Base-by-base conservation (phyloP, 2,329 filamentous ascomycete species). In the Monosporascus sp. region DNA sequence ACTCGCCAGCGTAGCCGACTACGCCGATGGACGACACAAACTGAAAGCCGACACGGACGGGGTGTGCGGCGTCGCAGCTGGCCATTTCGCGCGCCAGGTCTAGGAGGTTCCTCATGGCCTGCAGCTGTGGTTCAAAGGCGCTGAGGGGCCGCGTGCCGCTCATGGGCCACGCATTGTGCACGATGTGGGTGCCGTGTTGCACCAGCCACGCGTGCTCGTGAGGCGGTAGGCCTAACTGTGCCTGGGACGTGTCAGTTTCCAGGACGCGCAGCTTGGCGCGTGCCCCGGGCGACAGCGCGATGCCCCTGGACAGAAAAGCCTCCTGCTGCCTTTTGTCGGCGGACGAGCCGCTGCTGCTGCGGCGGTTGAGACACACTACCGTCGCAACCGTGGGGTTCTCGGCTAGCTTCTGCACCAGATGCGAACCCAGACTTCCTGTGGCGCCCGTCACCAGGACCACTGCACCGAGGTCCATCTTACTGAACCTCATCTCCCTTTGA, bases 281-380 rank as follows among this genome's bases (percentile, higher is more conserved):
- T 27, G 53, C 20, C 1, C 34, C 31, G 3, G 48, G 31, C 14
- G 27, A n/a, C 1, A 62, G 37, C 1, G 27, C 5, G 44, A 63
- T 60, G 9, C 57, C 58, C 22, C 45, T 49, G 11, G 50, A 48
- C 8, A 14, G 6, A 1, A 61, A 22, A 5, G 57, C 54, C 20
- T 59, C 31, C 2, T 18, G 6, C 50, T 64, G 62, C 3, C 57
- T 50, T 4, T 22, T 4, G 1, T 53, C 42, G 2, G 54, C 65
- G 27, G 34, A 38, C 1, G 31, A 36, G 22, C 22, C 22, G 15
- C 36, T 48, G 18, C 42, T 55, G 34, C 57, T 67, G 4, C 54
- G 57, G 2, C 77, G 70, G 59, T 81, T 81, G 22, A 82, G 52
- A 52, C 78, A 79, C 6, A 77, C 55, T 0, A 68, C 64, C 1